Percentiles rank a stretch among this genome's conserved stretches.
Conservation (phyloP, 1,139 yeast species). For the Scheffersomyces segobiensis region DNA sequence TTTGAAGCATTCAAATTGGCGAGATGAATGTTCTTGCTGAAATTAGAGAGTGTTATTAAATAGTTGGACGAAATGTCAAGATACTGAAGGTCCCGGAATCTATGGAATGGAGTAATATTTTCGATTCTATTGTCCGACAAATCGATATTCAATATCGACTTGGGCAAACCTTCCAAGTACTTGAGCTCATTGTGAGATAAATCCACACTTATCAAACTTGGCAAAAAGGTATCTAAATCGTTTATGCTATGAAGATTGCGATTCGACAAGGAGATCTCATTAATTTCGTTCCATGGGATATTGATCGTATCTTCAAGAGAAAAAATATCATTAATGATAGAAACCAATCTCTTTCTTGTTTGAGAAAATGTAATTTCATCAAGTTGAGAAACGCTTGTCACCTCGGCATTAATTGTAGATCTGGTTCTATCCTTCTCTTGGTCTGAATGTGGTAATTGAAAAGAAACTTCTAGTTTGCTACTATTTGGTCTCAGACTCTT, state of each 20-base stretch:
- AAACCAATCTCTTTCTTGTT: conserved; percentile 44
- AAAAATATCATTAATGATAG: conserved; percentile 48
- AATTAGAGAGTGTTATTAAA: conserved; percentile 32
- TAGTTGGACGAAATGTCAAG: conserved; percentile 42
- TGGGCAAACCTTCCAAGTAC: conserved; percentile 51
- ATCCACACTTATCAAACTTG: conserved; percentile 39
- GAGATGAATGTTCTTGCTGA: conserved; percentile 38
- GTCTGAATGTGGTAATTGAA: conserved; percentile 35
- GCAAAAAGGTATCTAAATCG: conserved; percentile 46
- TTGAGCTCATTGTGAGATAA: conserved; percentile 44
- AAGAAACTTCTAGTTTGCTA: conserved; percentile 41
- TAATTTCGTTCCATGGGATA: conserved; percentile 45
- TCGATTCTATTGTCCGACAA: conserved; percentile 40
- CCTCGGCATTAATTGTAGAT: conserved; percentile 28
- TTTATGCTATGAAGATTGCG: conserved; percentile 39
- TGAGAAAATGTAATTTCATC: conserved; percentile 53
- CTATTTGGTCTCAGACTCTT: conserved; percentile 11
- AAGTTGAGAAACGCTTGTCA: conserved; percentile 44
- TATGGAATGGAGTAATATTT: conserved; percentile 42
- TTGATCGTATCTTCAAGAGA: conserved; percentile 24
- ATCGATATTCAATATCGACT: conserved; percentile 33
- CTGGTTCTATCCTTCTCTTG: conserved; percentile 13
- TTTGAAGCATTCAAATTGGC: conserved; percentile 32
- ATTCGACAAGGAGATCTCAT: conserved; percentile 34
- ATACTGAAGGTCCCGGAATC: conserved; percentile 43